Evolutionary conservation across 805 yeast genomes (phyloP).

Genomic region (Debaryomyces tyrocola): DNA sequence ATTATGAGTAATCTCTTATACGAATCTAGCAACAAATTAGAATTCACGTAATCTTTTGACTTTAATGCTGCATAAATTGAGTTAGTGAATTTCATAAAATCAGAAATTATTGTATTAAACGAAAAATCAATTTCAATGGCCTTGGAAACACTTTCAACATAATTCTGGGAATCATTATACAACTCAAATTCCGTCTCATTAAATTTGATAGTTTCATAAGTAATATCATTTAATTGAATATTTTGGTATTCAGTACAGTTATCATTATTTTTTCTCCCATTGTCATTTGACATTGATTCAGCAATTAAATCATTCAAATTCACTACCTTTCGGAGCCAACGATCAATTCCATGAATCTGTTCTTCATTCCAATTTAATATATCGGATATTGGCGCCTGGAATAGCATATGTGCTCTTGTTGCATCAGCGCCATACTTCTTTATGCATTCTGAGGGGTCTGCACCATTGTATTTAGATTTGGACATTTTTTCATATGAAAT

Average conservation of each 20-base stretch:
- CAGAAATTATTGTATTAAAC: slow-evolving; percentile 84
- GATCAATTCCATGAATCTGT: slow-evolving; percentile 80
- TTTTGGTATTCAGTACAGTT: slow-evolving; percentile 9
- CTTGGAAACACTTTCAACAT: slow-evolving; percentile 50
- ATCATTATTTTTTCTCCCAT: background rate
- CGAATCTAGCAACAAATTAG: slow-evolving; percentile 46
- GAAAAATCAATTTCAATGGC: slow-evolving; percentile 62
- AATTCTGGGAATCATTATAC: slow-evolving; percentile 56
- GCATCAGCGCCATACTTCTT: slow-evolving; percentile 86
- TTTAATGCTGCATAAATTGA: slow-evolving; percentile 41
- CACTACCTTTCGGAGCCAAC: slow-evolving; percentile 75
- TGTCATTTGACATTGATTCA: background rate
- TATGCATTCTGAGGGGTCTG: slow-evolving; percentile 81
- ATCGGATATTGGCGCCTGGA: slow-evolving; percentile 87
- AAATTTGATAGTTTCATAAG: slow-evolving; percentile 18
- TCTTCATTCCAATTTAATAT: slow-evolving; percentile 86
- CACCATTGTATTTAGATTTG: slow-evolving; percentile 92
- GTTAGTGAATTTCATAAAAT: slow-evolving; percentile 81
- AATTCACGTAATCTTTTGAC: slow-evolving; percentile 27
- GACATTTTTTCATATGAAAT: slow-evolving; percentile 90
- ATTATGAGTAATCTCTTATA: slow-evolving; percentile 56
- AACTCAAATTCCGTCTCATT: slow-evolving; percentile 51
- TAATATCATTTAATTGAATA: slow-evolving; percentile 19
- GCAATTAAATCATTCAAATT: slow-evolving; percentile 20
- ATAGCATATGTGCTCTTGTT: slow-evolving; percentile 86